Base-by-base conservation (phyloP, 108 stramenopile genomes). In the Fragilaria crotonensis region DNA sequence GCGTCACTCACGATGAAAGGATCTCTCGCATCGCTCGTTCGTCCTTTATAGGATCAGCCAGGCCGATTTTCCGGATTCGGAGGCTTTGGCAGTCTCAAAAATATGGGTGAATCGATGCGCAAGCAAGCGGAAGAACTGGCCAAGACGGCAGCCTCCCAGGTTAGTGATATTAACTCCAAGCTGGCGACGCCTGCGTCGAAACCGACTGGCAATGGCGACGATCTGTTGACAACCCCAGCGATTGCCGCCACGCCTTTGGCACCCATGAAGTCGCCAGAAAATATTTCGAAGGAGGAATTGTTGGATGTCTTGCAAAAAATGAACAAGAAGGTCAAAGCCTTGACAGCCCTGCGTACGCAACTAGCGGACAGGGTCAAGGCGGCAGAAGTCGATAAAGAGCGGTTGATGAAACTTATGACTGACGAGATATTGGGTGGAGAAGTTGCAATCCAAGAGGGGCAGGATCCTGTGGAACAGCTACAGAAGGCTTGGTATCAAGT, bases 311-410 rank as follows among this genome's bases (percentile, higher is more conserved):
- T 93, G 46, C 73, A 72, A 54, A 89, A 89, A 48, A 85, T 89
- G 83, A 87, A 85, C 71, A 77, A 84, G 59, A 73, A 84, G 45
- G 77, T 93, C 67, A 93, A 89, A 63, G 83, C 85, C 5, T 45
- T 87, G 11, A 60, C 73, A 30, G 57, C 52, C 0, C 46, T 73
- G 11, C 68, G 83, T 5, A 57, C 61, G 1, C 85, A 85, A 72
- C 52, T 93, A 29, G 60, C 68, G 11, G 76, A 80, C 28, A 66
- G 81, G 46, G 59, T 77, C 22, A 80, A 89, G 66, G 33, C 36
- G 20, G 58, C 73, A 21, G 78, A 93, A 61, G 48, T 52, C 30
- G 74, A 80, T 21, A 75, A 82, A 2, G 59, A 70, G 19, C 58
- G 84, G 33, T 55, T 90, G 36, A 26, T 85, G 33, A 44, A 51